Evolutionary conservation across 2,329 filamentous ascomycete genomes (phyloP).

Genomic region (Chrysosphaeria jannelii): DNA sequence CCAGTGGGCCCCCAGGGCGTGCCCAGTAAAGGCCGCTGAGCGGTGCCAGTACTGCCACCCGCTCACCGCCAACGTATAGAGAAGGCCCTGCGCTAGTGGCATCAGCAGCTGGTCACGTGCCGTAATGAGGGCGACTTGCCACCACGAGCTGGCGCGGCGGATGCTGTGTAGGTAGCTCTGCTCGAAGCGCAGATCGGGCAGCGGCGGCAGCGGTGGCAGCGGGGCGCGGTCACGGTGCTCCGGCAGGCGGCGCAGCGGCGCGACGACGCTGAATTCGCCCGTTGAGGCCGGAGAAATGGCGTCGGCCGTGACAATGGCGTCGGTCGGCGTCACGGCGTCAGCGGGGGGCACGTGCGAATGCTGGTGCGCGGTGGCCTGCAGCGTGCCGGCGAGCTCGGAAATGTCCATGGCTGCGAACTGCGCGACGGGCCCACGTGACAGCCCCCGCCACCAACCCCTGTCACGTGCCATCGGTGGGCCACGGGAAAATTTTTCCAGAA

Average conservation of each 20-base stretch:
- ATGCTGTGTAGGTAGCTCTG: constrained; percentile 93
- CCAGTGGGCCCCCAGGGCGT: constrained; percentile 42
- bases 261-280: too few species aligned
- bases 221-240: too few species aligned
- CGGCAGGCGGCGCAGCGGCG: too few species aligned
- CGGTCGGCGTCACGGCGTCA: too few species aligned
- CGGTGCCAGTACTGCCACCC: constrained; percentile 84
- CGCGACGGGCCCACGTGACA: neutral
- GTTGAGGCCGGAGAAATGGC: too few species aligned
- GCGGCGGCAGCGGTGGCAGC: constrained; percentile 21
- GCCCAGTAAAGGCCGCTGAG: constrained; percentile 45
- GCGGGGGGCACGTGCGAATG: too few species aligned
- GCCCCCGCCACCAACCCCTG: neutral
- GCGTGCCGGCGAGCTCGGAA: too few species aligned
- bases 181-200: constrained; percentile 85
- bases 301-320: too few species aligned
- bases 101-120: constrained; percentile 72
- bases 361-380: too few species aligned
- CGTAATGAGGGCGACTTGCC: constrained; percentile 59
- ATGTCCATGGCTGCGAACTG: too few species aligned
- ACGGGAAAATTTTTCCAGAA: too few species aligned
- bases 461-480: too few species aligned
- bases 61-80: constrained; percentile 62
- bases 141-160: constrained; percentile 46
- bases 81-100: constrained; percentile 57